Conservation (phyloP, 257 asterid genomes). For the Paulownia fortunei region DNA sequence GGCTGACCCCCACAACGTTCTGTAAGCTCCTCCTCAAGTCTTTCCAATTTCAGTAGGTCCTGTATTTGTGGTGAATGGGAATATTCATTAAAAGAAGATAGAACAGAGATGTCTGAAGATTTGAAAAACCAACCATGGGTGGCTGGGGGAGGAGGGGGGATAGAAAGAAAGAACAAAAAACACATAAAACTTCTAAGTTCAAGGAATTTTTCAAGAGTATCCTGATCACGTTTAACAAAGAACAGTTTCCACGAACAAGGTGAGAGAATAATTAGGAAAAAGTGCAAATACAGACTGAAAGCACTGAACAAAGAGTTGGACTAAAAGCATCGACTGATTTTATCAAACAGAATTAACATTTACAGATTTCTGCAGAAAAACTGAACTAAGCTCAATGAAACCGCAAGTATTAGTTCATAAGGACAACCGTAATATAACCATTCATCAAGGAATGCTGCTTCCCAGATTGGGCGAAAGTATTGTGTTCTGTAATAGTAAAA, state of each 20-base stretch:
- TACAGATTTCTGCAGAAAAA: neutral
- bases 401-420: too few species aligned
- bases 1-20: slow-evolving; percentile 61
- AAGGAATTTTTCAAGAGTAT: neutral
- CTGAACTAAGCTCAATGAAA: neutral
- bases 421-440: too few species aligned
- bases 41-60: slow-evolving; percentile 68
- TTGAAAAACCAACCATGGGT: too few species aligned
- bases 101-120: too few species aligned
- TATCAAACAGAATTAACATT: neutral
- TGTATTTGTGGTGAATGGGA: slow-evolving; percentile 34
- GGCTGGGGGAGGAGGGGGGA: neutral
- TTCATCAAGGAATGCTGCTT: too few species aligned
- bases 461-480: too few species aligned
- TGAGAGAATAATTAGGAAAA: too few species aligned
- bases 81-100: neutral
- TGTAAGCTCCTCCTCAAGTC: slow-evolving; percentile 57
- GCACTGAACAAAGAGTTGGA: neutral
- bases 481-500: too few species aligned
- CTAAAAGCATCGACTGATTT: too few species aligned
- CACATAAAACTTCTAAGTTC: too few species aligned
- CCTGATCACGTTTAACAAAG: neutral
- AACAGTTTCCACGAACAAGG: neutral
- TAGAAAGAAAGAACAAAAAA: neutral
- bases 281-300: neutral